Evolutionary conservation across 345 rosid species (phyloP).

Genomic region (Durio zibethinus): DNA sequence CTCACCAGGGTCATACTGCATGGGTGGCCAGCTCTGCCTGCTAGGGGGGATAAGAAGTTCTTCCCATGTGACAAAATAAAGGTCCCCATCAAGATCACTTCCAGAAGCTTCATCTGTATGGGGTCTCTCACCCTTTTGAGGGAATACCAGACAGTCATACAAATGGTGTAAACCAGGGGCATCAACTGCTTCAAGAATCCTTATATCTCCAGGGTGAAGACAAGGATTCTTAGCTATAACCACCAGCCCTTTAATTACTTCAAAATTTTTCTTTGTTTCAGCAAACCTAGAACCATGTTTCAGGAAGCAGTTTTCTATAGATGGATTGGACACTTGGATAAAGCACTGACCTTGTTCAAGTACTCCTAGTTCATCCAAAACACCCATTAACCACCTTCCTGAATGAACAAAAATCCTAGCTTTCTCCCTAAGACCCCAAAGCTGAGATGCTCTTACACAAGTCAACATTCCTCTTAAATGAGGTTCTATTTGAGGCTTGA

Average conservation of each 20-base stretch:
- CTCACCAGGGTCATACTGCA: slow-evolving; percentile 59
- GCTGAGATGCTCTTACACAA: slow-evolving; percentile 80
- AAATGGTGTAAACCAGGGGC: slow-evolving; percentile 63
- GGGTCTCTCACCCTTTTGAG: slow-evolving; percentile 87
- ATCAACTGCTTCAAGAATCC: slow-evolving; percentile 93
- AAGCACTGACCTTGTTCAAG: slow-evolving; percentile 89
- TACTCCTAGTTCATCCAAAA: slow-evolving; percentile 79
- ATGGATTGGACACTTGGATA: slow-evolving; percentile 74
- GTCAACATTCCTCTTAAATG: slow-evolving; percentile 82
- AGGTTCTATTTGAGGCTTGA: slow-evolving; percentile 70
- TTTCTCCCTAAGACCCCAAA: slow-evolving; percentile 83
- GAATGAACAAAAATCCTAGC: slow-evolving; percentile 74
- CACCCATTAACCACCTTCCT: slow-evolving; percentile 95
- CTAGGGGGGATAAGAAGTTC: slow-evolving; percentile 77
- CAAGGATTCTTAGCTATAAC: slow-evolving; percentile 88
- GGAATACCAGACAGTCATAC: slow-evolving; percentile 84
- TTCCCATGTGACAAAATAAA: slow-evolving; percentile 93
- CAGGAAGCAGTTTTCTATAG: slow-evolving; percentile 62
- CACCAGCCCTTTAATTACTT: slow-evolving; percentile 62
- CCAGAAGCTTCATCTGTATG: slow-evolving; percentile 94
- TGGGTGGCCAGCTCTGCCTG: slow-evolving; percentile 63
- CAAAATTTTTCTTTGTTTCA: slow-evolving; percentile 46
- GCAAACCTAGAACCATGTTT: slow-evolving; percentile 75
- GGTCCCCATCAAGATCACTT: slow-evolving; percentile 95
- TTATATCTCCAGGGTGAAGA: slow-evolving; percentile 90